Conservation (phyloP, 1,284 basidiomycete species). For the Ceratobasidium theobromae region DNA sequence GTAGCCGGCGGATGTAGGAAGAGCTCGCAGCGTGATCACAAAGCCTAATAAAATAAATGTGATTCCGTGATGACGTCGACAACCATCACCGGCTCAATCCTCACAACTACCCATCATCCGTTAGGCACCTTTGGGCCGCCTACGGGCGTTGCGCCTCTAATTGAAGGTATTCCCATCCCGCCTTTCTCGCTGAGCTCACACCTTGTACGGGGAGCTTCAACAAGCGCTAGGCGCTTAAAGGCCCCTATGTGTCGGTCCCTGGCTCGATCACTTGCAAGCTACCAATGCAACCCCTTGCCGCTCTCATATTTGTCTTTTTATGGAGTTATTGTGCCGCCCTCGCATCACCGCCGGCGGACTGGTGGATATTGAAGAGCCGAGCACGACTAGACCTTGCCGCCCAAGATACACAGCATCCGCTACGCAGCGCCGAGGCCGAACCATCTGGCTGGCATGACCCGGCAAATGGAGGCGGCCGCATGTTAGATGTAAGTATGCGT, state of each 20-base stretch:
- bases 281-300: too few relatives aligned
- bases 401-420: background rate
- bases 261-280: too few relatives aligned
- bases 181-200: background rate
- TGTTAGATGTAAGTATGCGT: conserved; percentile 67
- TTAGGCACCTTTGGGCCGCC: too few relatives aligned
- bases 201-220: background rate
- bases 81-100: too few relatives aligned
- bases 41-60: background rate
- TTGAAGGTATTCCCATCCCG: too few relatives aligned
- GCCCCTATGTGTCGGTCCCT: too few relatives aligned
- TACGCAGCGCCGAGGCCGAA: background rate
- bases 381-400: too few relatives aligned
- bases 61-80: background rate
- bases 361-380: background rate
- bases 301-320: background rate
- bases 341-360: background rate
- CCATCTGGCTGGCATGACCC: conserved; percentile 63
- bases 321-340: background rate
- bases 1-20: too few relatives aligned
- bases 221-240: too few relatives aligned
- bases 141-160: background rate
- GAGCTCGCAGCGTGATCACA: background rate
- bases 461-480: conserved; percentile 62
- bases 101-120: too few relatives aligned